Conservation (phyloP, 179 eudicot genomes). For the Pouteria campechiana region DNA sequence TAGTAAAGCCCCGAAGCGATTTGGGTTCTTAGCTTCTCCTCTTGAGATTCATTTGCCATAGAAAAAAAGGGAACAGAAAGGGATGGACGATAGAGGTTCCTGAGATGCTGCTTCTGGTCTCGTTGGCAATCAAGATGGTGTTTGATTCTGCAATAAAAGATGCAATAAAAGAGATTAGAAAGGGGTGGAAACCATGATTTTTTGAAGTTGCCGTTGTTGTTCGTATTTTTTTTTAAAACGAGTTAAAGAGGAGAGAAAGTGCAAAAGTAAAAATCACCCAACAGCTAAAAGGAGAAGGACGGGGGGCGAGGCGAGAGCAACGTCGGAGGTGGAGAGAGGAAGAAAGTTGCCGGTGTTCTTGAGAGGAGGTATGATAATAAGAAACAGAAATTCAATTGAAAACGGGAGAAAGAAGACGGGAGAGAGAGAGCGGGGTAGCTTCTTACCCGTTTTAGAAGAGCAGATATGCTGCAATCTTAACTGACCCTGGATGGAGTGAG, state of each 20-base stretch:
- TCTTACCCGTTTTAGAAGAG: constrained; percentile 3
- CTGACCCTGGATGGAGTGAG: too few species aligned
- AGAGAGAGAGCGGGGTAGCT: background rate
- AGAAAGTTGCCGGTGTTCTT: background rate
- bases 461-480: too few species aligned
- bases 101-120: background rate
- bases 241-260: background rate
- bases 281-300: constrained; percentile 10
- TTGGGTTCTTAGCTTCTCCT: constrained; percentile 25
- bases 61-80: background rate
- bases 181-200: too few species aligned
- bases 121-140: background rate
- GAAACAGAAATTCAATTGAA: background rate
- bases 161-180: background rate
- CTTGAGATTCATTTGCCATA: constrained; percentile 20
- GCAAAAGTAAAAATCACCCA: background rate
- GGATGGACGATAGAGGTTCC: background rate
- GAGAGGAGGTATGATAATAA: background rate
- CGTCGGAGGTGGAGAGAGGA: constrained; percentile 1
- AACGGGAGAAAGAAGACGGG: background rate
- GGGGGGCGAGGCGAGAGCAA: constrained; percentile 11
- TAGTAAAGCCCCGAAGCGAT: constrained; percentile 25
- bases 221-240: background rate
- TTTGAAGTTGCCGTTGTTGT: too few species aligned
- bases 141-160: background rate